These are phyloP conservation scores for Beta corolliflora DNA, from an alignment of 179 eudicot genomes.

Conservation along the genomic window DNA sequence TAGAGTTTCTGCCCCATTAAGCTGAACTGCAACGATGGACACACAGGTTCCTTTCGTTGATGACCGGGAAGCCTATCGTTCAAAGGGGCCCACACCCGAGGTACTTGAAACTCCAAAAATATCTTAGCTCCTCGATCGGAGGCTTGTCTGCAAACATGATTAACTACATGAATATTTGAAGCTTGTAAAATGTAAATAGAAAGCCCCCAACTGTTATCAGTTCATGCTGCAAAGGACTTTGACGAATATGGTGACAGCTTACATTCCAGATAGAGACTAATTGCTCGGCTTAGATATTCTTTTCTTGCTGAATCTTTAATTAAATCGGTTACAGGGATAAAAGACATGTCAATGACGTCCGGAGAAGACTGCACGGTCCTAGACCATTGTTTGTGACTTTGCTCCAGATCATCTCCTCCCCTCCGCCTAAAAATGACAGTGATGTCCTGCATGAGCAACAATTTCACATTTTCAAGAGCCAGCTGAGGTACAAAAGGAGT, in stretches of 20 bases:
- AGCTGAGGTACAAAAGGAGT: neutral
- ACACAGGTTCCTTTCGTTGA: conserved; percentile 83
- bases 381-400: conserved; percentile 74
- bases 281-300: conserved; percentile 72
- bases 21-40: conserved; percentile 91
- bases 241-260: conserved; percentile 31
- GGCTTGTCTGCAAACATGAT: conserved; percentile 65
- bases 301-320: conserved; percentile 65
- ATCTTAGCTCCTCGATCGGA: conserved; percentile 83
- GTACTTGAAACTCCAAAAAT: conserved; percentile 83
- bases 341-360: conserved; percentile 80
- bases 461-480: conserved; percentile 14
- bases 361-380: conserved; percentile 71
- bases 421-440: conserved; percentile 90
- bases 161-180: neutral
- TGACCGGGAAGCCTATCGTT: conserved; percentile 67
- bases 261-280: conserved; percentile 77
- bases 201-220: neutral
- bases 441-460: conserved; percentile 66
- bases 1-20: conserved; percentile 93
- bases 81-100: conserved; percentile 82
- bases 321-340: conserved; percentile 62
- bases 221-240: neutral
- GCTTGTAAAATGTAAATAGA: neutral
- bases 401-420: conserved; percentile 93